Evolutionary conservation across 2,329 filamentous ascomycete species (phyloP), one percentile per base, ranked within the genome.

Genomic region (Neonectria punicea): DNA sequence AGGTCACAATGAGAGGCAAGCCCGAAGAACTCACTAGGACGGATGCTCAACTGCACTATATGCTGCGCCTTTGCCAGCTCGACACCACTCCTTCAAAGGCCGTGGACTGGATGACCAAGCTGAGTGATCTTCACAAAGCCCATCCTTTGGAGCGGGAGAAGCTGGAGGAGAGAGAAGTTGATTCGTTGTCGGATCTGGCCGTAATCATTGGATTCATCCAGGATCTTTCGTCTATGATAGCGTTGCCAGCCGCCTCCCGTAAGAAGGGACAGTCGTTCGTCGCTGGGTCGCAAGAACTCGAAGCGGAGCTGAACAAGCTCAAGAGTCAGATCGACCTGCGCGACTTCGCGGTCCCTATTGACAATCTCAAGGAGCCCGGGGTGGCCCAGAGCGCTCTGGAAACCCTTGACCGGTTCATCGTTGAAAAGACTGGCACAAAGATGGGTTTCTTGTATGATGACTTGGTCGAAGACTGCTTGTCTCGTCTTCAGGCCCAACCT

Each of bases 371-470:
- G 0, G 78, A 84, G 57, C 80, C 81, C 0, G 79, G 77, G 0
- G 76, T 81, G 74, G 74, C 80, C 0, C 65, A 74, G 2, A 66
- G 64, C 0, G 80, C 82, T 2, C 68, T 85, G 5, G 70, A 72
- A 3, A 64, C 69, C 0, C 73, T 86, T 0, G 76, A 84, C 39
- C 22, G 68, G 10, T 81, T 81, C 50, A 61, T 85, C 3, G 39
- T 74, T 1, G 73, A 80, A 0, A 81, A 80, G 28, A 67, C 76
- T 0, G 82, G 82, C 2, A 74, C 77, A 0, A 81, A 76, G n/a
- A 64, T 85, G 14, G 80, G 78, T 1, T 78, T 78, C 46, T 68
- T 85, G 0, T 86, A 85, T 64, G 74, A 82, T 49, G 80, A 84
- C 49, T 56, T 83, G 7, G 69, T 84, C 3, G 74, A 82, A 0